Base-by-base conservation (phyloP, 2,329 filamentous ascomycete genomes). In the Ophiocordyceps camponoti-saundersi region DNA sequence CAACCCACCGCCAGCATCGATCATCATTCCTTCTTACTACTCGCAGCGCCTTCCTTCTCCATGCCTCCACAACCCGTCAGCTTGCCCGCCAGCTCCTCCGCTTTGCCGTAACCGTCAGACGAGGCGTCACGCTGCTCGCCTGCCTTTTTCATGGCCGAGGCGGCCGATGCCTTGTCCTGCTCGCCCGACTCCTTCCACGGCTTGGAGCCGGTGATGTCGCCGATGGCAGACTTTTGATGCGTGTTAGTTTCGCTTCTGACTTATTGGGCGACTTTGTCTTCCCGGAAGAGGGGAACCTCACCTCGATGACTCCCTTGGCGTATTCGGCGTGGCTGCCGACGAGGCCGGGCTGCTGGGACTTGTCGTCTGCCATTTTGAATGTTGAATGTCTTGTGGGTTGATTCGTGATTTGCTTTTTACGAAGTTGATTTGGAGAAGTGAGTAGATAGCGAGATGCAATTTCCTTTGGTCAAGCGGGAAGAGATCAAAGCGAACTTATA, bases 31-130 rank as follows among this genome's bases (percentile, higher is more conserved):
- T 62, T 57, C 50, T 59, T 63, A 47, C 60, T 63, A 55, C 73
- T 79, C 18, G 65, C 69, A 15, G 64, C 67, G 0, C 79, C 79
- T 59, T 82, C 79, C 47, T 71, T 69, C 60, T 74, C 65, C 81
- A 85, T 85, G 0, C 81, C 81, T 60, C 81, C 76, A 52, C 81
- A 85, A 0, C 81, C 80, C 0, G 76, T 71, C 1, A 73, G 61
- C 56, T 73, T 75, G 6, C 81, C 81, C 0, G 77, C 74, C 44
- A 79, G 57, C 65, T 84, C 75, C 59, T 86, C 81, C 3, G 69
- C 68, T 55, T 72, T 76, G 34, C 81, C 81, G 47, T 72, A 77
- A 0, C 80, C 80, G 42, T 72, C 64, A 6, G 41, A 5, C n/a
- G 60, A 56, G 1, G 71, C 58, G 53, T 83, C 75, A 21, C 79